Base-by-base conservation (phyloP, 441 rosid genomes). In the Mallotus repandus region DNA sequence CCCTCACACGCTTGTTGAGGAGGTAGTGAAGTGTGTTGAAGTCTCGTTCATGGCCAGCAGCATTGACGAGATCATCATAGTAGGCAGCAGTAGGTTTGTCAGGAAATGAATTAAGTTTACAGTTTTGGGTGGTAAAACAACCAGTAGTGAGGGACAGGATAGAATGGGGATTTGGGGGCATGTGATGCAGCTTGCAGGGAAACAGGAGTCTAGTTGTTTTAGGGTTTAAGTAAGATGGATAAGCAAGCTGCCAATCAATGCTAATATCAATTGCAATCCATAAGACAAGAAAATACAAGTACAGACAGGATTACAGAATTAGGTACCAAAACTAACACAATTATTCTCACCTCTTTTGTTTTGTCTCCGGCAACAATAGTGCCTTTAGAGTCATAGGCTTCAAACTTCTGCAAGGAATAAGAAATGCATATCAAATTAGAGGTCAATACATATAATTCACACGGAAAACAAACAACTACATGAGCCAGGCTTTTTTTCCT, bases 361-460 rank as follows among this genome's bases (percentile, higher is more conserved):
- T 82, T 93, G 74, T 93, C 89, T 64, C 99, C 99, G 56, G 97
- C 94, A 75, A 95, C 84, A 63, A 79, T 84, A 48, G 76, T 84
- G 32, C 97, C 99, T 56, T 88, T 84, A 19, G 85, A 84, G 85
- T 95, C 95, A 71, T 90, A 95, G 29, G 99, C 99, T 85, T 91
- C 98, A 56, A 91, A 95, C 77, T 90, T 95, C 99, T 95, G 91
- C 78, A 73, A 63, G 72, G 71, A 72, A 63, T 53, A 77, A 77
- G 11, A 25, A 50, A 67, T 16, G 62, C 6, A 57, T 12, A 65
- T 66, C 45, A 67, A n/a, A 52, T 43, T 32, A 73, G 49, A 61
- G 64, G 60, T 71, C 67, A 74, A 19, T 45, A 14, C 50, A n/a
- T 12, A 72, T 5, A 49, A 21, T 60, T 46, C 16, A 48, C 16